A percentile compares a stretch with the other conserved stretches of the same genome.
Conservation (phyloP, 371 early-diverging fungal genomes). For the Saksenaea oblongispora region DNA sequence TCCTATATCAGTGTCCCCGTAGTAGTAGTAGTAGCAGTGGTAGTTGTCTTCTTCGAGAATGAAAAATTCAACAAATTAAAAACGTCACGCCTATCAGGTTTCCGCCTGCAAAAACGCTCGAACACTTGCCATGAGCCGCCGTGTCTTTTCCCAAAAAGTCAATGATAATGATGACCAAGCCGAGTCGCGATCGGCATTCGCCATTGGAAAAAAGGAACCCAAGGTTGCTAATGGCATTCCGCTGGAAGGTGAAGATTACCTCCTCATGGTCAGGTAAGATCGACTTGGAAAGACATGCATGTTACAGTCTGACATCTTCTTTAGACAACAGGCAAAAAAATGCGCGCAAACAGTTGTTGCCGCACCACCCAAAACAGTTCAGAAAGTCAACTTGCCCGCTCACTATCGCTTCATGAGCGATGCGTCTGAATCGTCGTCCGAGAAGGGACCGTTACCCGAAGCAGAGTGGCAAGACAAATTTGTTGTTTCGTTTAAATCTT, state of each 20-base stretch:
- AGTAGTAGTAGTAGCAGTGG: no score
- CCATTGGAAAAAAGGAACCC: slow-evolving; percentile 28
- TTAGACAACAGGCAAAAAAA: slow-evolving; percentile 37
- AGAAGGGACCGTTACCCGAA: slow-evolving; percentile 13
- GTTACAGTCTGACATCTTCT: background rate
- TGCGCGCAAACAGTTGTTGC: slow-evolving; percentile 32
- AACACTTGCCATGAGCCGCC: slow-evolving; percentile 10
- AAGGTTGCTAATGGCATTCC: slow-evolving; percentile 45
- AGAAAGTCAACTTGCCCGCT: slow-evolving; percentile 24
- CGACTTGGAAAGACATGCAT: background rate
- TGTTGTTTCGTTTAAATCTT: slow-evolving; percentile 21
- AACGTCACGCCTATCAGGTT: background rate
- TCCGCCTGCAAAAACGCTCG: background rate
- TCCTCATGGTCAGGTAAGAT: slow-evolving; percentile 44
- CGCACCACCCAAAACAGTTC: slow-evolving; percentile 23
- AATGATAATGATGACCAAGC: slow-evolving; percentile 13
- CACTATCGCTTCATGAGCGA: slow-evolving; percentile 27
- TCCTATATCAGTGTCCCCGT: no score
- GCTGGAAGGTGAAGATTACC: slow-evolving; percentile 47
- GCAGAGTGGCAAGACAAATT: slow-evolving; percentile 33
- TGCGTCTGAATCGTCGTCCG: background rate
- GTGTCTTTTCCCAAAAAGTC: slow-evolving; percentile 28
- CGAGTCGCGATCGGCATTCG: slow-evolving; percentile 21
- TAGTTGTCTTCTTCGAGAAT: no score
- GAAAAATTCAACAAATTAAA: no score